A percentile compares a stretch with the other conserved stretches of the same genome.
Conservation (phyloP, 805 yeast species). For the Ogataea chonburiensis region DNA sequence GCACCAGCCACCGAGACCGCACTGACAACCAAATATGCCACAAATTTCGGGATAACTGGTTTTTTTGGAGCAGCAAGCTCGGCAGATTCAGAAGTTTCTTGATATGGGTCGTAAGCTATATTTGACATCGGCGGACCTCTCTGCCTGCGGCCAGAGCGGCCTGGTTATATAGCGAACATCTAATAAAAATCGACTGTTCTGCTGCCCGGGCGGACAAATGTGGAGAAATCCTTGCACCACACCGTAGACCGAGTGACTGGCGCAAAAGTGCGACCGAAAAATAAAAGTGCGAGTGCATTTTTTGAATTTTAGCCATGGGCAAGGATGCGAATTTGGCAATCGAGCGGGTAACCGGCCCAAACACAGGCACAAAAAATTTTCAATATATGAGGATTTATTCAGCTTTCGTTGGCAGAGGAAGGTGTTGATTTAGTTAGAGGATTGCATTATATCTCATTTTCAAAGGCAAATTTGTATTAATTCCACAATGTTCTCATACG, state of each 20-base stretch:
- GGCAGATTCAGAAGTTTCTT: not conserved
- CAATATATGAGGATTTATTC: conserved; percentile 14
- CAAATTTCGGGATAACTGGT: conserved; percentile 5
- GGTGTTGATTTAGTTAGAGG: conserved; percentile 10
- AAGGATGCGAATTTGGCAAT: too few species aligned
- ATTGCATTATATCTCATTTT: conserved; percentile 8
- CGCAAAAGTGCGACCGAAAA: not conserved
- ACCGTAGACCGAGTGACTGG: conserved; percentile 4
- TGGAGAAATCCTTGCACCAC: too few species aligned
- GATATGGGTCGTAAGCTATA: conserved; percentile 7
- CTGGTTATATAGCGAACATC: not conserved
- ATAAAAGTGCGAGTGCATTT: too few species aligned
- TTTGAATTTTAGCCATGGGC: too few species aligned
- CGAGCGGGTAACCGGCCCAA: conserved; percentile 10
- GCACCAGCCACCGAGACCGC: conserved; percentile 9
- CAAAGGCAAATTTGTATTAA: conserved; percentile 9
- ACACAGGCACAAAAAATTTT: conserved; percentile 12
- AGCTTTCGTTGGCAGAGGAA: conserved; percentile 14
- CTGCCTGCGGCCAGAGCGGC: not conserved
- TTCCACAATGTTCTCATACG: conserved; percentile 33
- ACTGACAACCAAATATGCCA: conserved; percentile 6
- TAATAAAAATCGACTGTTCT: conserved; percentile 3
- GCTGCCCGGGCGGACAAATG: too few species aligned
- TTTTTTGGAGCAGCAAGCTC: conserved; percentile 1
- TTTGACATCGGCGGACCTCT: conserved; percentile 6